phyloP scores from a whole-genome alignment of 768 basidiomycete genomes.

The Vishniacozyma victoriae region DNA sequence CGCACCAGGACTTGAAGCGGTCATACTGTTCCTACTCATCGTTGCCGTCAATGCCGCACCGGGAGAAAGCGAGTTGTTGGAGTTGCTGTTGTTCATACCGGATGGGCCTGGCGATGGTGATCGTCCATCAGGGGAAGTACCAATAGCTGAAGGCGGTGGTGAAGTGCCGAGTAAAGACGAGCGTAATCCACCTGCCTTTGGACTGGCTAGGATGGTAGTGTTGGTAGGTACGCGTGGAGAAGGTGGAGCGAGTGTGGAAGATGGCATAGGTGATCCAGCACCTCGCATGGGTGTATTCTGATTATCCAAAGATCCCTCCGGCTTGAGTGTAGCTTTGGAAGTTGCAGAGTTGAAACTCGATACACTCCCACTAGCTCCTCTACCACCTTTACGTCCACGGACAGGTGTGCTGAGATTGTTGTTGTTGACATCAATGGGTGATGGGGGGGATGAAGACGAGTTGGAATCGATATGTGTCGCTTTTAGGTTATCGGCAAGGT shows the following conservation, averaged over 20 bases:
- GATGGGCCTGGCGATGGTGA: slow-evolving; percentile 17
- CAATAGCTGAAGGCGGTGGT: slow-evolving; percentile 52
- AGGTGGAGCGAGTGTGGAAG: slow-evolving; percentile 5
- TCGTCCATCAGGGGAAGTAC: slow-evolving; percentile 22
- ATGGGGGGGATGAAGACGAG: slow-evolving; percentile 2
- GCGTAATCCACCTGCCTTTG: slow-evolving; percentile 51
- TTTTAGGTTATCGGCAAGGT: slow-evolving; percentile 35
- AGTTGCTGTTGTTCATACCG: slow-evolving; percentile 17
- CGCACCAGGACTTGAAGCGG: slow-evolving; percentile 10
- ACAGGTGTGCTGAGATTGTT: slow-evolving; percentile 10
- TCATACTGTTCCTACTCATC: slow-evolving; percentile 11
- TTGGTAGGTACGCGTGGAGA: slow-evolving; percentile 50
- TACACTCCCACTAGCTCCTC: slow-evolving; percentile 4
- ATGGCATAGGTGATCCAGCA: slow-evolving; percentile 3
- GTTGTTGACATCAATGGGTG: slow-evolving; percentile 19
- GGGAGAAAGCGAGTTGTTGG: slow-evolving; percentile 46
- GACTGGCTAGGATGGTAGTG: slow-evolving; percentile 76
- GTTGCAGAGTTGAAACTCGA: slow-evolving; percentile 13
- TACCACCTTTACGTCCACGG: slow-evolving; percentile 3
- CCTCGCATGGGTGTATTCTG: not conserved
- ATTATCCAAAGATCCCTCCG: slow-evolving; percentile 17
- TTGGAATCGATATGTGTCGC: slow-evolving; percentile 17
- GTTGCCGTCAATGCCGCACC: slow-evolving; percentile 48
- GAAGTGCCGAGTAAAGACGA: slow-evolving; percentile 74
- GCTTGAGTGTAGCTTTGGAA: slow-evolving; percentile 4